Base-by-base conservation (phyloP, 768 basidiomycete species). In the Lentinula lateritia region DNA sequence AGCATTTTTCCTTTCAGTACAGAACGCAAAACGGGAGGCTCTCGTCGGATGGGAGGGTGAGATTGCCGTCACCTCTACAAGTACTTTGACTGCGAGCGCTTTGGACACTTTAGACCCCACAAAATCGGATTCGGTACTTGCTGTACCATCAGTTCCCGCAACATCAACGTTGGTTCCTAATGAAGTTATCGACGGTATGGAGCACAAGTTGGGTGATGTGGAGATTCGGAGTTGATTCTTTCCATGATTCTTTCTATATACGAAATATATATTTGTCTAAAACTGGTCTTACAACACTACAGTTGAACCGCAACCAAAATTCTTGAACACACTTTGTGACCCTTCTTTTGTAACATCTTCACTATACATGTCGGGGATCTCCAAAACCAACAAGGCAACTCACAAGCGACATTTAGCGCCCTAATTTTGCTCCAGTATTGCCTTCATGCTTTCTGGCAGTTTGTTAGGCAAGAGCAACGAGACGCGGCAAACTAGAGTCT, bases 1-100 rank as follows among this genome's bases (percentile, higher is more conserved):
- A 3, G 73, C 82, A 28, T 90, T 84, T 68, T 98, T 97, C 73
- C 65, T 74, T 16, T 79, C 83, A 15, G 93, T 93, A 1, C 87
- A 89, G 65, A 78, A 81, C 62, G 69, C 74, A 3, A 56, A 43
- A n/a, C 13, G 28, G 28, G 55, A 56, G 39, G 28, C 41, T 42
- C 13, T 56, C 13, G 38, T 12, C 1, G 55, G 55, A 13, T 56
- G 55, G 55, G 55, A 43, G 28, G n/a, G 55, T 3, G 55, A 43
- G 18, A 36, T 20, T 10, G 6, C 46, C 18, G n/a, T 13, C 20
- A 5, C 10, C 8, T 32, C 28, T 34, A 16, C 1, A 2, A 35
- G 8, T 35, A 5, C 35, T n/a, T 2, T 6, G 34, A n/a, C 34
- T 34, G 28, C 15, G 18, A 23, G 20, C 12, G 8, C 18, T 48